Base-by-base conservation (phyloP, 306 rosid species). In the Psophocarpus tetragonolobus region DNA sequence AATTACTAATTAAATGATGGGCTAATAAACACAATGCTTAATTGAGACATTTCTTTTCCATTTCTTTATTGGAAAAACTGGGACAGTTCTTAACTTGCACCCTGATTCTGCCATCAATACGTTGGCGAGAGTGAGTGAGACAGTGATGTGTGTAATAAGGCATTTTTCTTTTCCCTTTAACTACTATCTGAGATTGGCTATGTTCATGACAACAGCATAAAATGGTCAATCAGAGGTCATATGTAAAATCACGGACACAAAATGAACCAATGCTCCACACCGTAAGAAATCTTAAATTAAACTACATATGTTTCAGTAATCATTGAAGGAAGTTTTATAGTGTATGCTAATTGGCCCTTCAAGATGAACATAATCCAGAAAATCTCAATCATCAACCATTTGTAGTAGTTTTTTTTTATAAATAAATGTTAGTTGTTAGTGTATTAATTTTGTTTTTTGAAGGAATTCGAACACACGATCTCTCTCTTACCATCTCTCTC, bases 201-300 rank as follows among this genome's bases (percentile, higher is more conserved):
- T 6, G 47, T 74, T 60, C 26, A 39, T 39, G 58, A 21, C 26
- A 17, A 10, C 62, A 23, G n/a, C 33, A 23, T 11, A 24, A 10
- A 12, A 54, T 24, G 62, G 35, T 36, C 36, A 32, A 73, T 35
- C 38, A 36, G 54, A 73, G 8, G 6, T 10, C 13, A 12, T 24
- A 18, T 53, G 29, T 48, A 48, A 70, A 70, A 70, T 32, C 75
- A 45, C 29, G 26, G 27, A 29, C 74, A 69, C 42, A 29, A 69
- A n/a, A 27, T 4, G 21, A 45, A 45, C 2, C 51, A 65, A 20
- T 65, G 10, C 44, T 65, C 33, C 33, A 67, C 35, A 39, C 8
- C 13, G 18, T 32, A 8, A 27, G 20, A 45, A n/a, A 9, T 69
- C 5, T 29, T 47, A 69, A n/a, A 45, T 69, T 47, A 20, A 30